Percentiles rank a stretch among this genome's conserved stretches.
Conservation (phyloP, 352 stramenopile genomes). For the Globisporangium solare region DNA sequence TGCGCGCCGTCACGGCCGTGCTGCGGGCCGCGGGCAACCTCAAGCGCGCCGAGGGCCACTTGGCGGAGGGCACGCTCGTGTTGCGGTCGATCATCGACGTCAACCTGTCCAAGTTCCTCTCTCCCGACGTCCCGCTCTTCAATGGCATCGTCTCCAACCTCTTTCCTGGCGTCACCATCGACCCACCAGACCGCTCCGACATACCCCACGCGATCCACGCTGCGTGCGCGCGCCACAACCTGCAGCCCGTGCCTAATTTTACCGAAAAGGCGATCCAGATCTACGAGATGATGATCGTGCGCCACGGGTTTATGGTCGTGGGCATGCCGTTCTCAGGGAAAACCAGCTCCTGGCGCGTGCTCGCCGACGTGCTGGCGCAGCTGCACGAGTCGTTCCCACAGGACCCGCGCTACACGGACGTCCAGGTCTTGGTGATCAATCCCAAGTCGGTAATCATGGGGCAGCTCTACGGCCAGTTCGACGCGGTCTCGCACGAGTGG, state of each 20-base stretch:
- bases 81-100: constrained; percentile 93
- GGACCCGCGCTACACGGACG: constrained; percentile 71
- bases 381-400: constrained; percentile 64
- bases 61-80: constrained; percentile 87
- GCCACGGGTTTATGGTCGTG: constrained; percentile 95
- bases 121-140: constrained; percentile 92
- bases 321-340: constrained; percentile 94
- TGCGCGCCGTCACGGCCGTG: constrained; percentile 93
- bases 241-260: constrained; percentile 89
- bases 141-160: constrained; percentile 92
- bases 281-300: constrained; percentile 96
- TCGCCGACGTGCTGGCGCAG: constrained; percentile 85
- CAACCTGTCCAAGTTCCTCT: constrained; percentile 93
- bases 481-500: constrained; percentile 94
- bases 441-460: constrained; percentile 93
- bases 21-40: constrained; percentile 91
- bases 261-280: constrained; percentile 94
- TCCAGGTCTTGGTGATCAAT: constrained; percentile 87
- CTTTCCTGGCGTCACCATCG: constrained; percentile 88
- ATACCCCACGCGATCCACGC: constrained; percentile 82
- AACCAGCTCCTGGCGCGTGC: constrained; percentile 86
- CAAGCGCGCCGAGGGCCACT: constrained; percentile 72
- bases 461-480: constrained; percentile 93
- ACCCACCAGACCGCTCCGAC: constrained; percentile 82
- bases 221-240: constrained; percentile 73